phyloP scores from a whole-genome alignment of 2,329 filamentous ascomycete species.

The Stachybotrys chartarum region DNA sequence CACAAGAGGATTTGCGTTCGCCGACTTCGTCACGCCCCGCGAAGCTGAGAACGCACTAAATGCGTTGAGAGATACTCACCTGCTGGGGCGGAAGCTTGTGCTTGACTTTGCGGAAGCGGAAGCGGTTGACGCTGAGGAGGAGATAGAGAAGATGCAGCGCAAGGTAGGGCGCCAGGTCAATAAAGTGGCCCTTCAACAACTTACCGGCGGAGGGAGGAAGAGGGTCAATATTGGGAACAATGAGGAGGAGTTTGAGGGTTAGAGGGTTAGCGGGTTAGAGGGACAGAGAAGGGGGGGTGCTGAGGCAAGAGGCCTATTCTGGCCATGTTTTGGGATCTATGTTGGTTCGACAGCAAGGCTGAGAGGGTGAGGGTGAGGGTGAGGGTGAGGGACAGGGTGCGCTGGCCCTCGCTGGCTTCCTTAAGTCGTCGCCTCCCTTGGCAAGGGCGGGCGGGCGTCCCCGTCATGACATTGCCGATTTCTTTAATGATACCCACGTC shows the following conservation, averaged over 20 bases:
- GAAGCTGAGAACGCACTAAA: slow-evolving; percentile 90
- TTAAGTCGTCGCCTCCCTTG: slow-evolving; percentile 11
- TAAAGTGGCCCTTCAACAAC: slow-evolving; percentile 82
- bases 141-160: slow-evolving; percentile 94
- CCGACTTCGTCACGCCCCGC: slow-evolving; percentile 84
- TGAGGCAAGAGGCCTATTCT: slow-evolving; percentile 16
- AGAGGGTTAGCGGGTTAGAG: not conserved
- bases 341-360: slow-evolving; percentile 4
- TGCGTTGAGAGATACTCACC: slow-evolving; percentile 84
- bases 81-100: slow-evolving; percentile 82
- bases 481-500: slow-evolving; percentile 8
- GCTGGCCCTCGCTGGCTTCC: slow-evolving; percentile 5
- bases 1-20: slow-evolving; percentile 92
- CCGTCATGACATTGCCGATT: slow-evolving; percentile 5
- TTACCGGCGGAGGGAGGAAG: slow-evolving; percentile 75
- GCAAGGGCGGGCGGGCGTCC: slow-evolving; percentile 16
- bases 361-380: not conserved
- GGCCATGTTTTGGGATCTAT: slow-evolving; percentile 2
- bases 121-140: slow-evolving; percentile 84
- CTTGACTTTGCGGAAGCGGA: slow-evolving; percentile 89
- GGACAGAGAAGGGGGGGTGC: not conserved
- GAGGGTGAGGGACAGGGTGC: not conserved
- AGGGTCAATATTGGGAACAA: slow-evolving; percentile 82
- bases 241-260: slow-evolving; percentile 44
- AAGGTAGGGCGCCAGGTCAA: slow-evolving; percentile 88